Percentiles rank a stretch among this genome's conserved stretches.
Conservation (phyloP, 2,329 filamentous ascomycete genomes). For the Leptodontidium sp. region DNA sequence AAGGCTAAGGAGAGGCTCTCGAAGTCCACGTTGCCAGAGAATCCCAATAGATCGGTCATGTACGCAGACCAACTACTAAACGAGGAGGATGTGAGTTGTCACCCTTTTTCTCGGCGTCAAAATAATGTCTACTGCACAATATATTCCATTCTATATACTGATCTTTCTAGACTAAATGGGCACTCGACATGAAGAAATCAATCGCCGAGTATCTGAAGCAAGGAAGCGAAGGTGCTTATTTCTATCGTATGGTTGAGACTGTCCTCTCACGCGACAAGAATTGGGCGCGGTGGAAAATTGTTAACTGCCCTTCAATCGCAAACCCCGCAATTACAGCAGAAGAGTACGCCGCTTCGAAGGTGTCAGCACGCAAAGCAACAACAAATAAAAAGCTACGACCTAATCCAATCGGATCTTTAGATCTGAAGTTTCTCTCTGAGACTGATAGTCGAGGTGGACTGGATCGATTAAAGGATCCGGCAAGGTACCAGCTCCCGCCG, state of each 20-base stretch:
- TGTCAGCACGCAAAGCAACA: slow-evolving; percentile 69
- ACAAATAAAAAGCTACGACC: slow-evolving; percentile 75
- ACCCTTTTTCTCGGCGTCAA: neutral
- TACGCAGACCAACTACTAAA: slow-evolving; percentile 78
- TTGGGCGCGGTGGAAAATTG: slow-evolving; percentile 98
- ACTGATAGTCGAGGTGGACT: slow-evolving; percentile 67
- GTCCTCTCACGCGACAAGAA: slow-evolving; percentile 96
- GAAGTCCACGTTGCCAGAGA: slow-evolving; percentile 66
- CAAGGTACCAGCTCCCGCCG: slow-evolving; percentile 73
- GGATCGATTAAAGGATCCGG: slow-evolving; percentile 71
- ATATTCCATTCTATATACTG: slow-evolving; percentile 9
- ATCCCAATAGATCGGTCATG: slow-evolving; percentile 78
- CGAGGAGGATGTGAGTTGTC: slow-evolving; percentile 78
- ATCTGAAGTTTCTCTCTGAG: slow-evolving; percentile 81
- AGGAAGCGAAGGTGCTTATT: slow-evolving; percentile 87
- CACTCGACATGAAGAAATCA: slow-evolving; percentile 74
- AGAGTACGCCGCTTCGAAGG: slow-evolving; percentile 75
- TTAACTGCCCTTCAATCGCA: slow-evolving; percentile 89
- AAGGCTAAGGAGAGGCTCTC: slow-evolving; percentile 82
- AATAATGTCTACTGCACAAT: neutral
- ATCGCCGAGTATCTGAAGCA: slow-evolving; percentile 86
- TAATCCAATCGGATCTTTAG: slow-evolving; percentile 74
- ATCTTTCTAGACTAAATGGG: slow-evolving; percentile 77
- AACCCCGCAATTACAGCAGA: slow-evolving; percentile 73
- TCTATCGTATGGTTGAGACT: slow-evolving; percentile 95